Percentiles rank a stretch among this genome's conserved stretches.
These are phyloP conservation scores for Triangularia verruculosa DNA, from an alignment of 2,329 filamentous ascomycete genomes.

Conservation along the genomic window DNA sequence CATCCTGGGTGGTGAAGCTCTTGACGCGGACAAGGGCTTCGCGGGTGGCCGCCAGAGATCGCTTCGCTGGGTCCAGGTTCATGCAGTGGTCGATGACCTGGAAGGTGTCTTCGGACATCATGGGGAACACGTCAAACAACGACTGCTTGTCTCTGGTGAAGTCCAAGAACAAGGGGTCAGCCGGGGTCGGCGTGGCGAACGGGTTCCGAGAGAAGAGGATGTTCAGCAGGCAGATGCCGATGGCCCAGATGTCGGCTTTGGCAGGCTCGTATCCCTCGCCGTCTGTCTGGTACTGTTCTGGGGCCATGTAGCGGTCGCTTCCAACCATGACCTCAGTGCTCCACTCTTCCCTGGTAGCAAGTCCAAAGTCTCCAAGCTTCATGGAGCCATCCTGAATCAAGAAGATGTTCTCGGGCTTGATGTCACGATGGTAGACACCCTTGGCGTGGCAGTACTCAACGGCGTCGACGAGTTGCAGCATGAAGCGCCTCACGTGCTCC, in stretches of 20 bases:
- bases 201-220: slow-evolving; percentile 96
- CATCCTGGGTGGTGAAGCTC: slow-evolving; percentile 91
- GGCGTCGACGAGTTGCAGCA: slow-evolving; percentile 88
- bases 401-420: slow-evolving; percentile 99
- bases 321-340: slow-evolving; percentile 91
- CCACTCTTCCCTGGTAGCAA: slow-evolving; percentile 87
- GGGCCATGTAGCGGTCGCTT: slow-evolving; percentile 98
- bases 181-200: slow-evolving; percentile 83
- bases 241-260: slow-evolving; percentile 93
- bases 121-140: slow-evolving; percentile 95
- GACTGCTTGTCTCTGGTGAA: slow-evolving; percentile 92
- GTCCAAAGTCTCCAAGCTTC: slow-evolving; percentile 96
- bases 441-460: slow-evolving; percentile 88
- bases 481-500: slow-evolving; percentile 94
- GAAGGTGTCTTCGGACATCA: slow-evolving; percentile 97
- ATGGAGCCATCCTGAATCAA: slow-evolving; percentile 79
- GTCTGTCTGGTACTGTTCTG: slow-evolving; percentile 92
- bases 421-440: slow-evolving; percentile 93
- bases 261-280: slow-evolving; percentile 87
- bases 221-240: slow-evolving; percentile 95
- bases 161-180: slow-evolving; percentile 90
- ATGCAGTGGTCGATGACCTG: slow-evolving; percentile 89
- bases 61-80: slow-evolving; percentile 85
- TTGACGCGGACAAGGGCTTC: slow-evolving; percentile 75
- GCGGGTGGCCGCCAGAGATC: slow-evolving; percentile 75